Evolutionary conservation across 139 green algal genomes (phyloP).

Genomic region (Chlorokybus atmophyticus): DNA sequence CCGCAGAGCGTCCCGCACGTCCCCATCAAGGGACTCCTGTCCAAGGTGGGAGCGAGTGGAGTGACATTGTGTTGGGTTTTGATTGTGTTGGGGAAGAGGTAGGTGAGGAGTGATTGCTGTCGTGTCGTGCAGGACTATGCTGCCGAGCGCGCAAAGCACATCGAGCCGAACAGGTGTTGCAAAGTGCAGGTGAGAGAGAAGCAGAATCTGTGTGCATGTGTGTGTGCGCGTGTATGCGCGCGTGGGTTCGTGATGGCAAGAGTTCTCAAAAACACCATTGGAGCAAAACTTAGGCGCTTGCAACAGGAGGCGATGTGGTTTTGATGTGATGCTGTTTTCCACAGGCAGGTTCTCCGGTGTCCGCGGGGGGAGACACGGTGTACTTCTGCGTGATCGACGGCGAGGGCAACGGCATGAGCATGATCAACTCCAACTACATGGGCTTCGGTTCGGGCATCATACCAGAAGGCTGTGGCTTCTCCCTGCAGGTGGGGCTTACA

Average conservation of each 20-base stretch:
- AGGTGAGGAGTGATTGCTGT: not conserved
- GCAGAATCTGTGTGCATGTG: too few relatives aligned
- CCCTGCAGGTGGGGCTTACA: conserved; percentile 29
- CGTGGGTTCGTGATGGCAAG: too few relatives aligned
- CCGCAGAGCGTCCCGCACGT: conserved; percentile 19
- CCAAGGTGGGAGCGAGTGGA: not conserved
- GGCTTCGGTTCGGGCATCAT: conserved; percentile 51
- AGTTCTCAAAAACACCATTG: not conserved
- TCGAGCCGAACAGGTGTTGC: conserved; percentile 13
- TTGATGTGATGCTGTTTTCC: too few relatives aligned
- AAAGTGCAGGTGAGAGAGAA: too few relatives aligned
- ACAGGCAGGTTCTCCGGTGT: too few relatives aligned
- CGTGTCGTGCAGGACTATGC: conserved; percentile 20
- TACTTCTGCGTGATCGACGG: conserved; percentile 54
- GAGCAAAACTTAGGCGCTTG: not conserved
- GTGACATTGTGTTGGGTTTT: not conserved
- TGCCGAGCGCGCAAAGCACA: conserved; percentile 8
- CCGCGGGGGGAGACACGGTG: conserved; percentile 41
- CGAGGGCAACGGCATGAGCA: conserved; percentile 47
- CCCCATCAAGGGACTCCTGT: conserved; percentile 24
- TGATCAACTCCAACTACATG: conserved; percentile 64
- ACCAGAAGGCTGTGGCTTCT: conserved; percentile 49
- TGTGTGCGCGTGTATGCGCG: too few relatives aligned
- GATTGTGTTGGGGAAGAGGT: conserved; percentile 8
- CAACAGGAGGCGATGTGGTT: not conserved